Evolutionary conservation across 2,329 filamentous ascomycete genomes (phyloP).

Genomic region (Stachybotrys echinatus): DNA sequence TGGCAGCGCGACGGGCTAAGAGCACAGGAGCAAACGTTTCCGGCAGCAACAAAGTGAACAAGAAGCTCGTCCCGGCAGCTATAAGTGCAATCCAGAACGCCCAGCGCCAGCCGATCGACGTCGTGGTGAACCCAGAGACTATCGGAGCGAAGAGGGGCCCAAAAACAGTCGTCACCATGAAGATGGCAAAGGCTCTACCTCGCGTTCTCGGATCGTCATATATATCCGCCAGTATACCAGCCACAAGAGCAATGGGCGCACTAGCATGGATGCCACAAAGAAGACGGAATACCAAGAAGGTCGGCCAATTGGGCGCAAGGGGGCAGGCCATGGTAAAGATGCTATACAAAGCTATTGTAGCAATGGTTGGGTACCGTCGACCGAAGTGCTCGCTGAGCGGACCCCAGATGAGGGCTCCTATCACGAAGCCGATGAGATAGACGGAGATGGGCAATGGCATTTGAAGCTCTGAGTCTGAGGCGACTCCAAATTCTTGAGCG

Average conservation of each 20-base stretch:
- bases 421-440: constrained; percentile 60
- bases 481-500: constrained; percentile 49
- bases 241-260: constrained; percentile 57
- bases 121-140: constrained; percentile 56
- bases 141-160: constrained; percentile 64
- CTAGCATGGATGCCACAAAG: constrained; percentile 49
- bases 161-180: constrained; percentile 61
- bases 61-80: constrained; percentile 56
- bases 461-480: constrained; percentile 31
- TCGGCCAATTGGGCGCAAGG: constrained; percentile 45
- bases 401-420: constrained; percentile 57
- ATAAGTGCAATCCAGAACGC: constrained; percentile 67
- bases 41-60: constrained; percentile 57
- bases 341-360: constrained; percentile 42
- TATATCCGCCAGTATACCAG: constrained; percentile 61
- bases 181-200: constrained; percentile 56
- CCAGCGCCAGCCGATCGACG: constrained; percentile 62
- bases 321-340: constrained; percentile 52
- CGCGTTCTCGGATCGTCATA: constrained; percentile 46
- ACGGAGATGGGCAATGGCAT: constrained; percentile 55
- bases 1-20: constrained; percentile 49
- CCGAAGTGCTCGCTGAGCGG: constrained; percentile 63
- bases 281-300: constrained; percentile 50
- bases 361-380: constrained; percentile 39
- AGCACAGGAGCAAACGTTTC: constrained; percentile 59